Percentiles rank a stretch among this genome's conserved stretches.
phyloP scores from a whole-genome alignment of 495 filamentous ascomycete genomes.

The Aspergillus avenaceus region DNA sequence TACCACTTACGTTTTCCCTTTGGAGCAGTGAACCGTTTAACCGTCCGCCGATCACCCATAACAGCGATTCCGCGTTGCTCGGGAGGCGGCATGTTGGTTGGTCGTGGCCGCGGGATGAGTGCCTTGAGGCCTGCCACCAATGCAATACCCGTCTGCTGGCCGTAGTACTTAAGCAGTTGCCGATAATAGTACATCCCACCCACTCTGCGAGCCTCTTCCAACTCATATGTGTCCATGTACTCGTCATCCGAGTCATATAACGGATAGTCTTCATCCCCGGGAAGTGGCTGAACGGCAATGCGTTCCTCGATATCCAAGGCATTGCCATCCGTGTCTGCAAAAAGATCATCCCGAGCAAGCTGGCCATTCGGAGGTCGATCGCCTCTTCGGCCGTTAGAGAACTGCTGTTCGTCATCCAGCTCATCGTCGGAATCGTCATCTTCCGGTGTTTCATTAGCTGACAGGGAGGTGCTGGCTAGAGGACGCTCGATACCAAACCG shows the following conservation, averaged over 20 bases:
- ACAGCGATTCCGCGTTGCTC: constrained; percentile 44
- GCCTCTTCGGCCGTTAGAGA: background rate
- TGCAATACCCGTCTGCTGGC: constrained; percentile 33
- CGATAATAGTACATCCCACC: constrained; percentile 69
- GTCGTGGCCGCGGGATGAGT: constrained; percentile 55
- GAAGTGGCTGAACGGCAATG: constrained; percentile 54
- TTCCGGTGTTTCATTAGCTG: constrained; percentile 64
- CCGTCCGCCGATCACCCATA: constrained; percentile 50
- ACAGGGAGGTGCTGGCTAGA: constrained; percentile 65
- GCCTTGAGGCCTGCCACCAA: constrained; percentile 42
- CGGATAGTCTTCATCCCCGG: constrained; percentile 67
- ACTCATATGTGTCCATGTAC: constrained; percentile 56
- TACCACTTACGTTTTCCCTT: constrained; percentile 70
- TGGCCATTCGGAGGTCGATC: background rate
- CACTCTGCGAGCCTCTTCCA: constrained; percentile 68
- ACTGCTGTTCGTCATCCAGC: constrained; percentile 37
- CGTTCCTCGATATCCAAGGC: constrained; percentile 73
- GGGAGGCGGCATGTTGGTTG: constrained; percentile 55
- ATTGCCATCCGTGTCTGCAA: constrained; percentile 42
- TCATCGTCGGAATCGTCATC: constrained; percentile 61
- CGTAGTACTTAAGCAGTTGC: constrained; percentile 48
- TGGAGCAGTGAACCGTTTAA: constrained; percentile 74
- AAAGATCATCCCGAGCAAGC: constrained; percentile 20
- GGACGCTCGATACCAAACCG: constrained; percentile 85
- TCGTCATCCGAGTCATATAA: constrained; percentile 93